phyloP scores from a whole-genome alignment of 768 basidiomycete species.

The Zangia roseola region DNA sequence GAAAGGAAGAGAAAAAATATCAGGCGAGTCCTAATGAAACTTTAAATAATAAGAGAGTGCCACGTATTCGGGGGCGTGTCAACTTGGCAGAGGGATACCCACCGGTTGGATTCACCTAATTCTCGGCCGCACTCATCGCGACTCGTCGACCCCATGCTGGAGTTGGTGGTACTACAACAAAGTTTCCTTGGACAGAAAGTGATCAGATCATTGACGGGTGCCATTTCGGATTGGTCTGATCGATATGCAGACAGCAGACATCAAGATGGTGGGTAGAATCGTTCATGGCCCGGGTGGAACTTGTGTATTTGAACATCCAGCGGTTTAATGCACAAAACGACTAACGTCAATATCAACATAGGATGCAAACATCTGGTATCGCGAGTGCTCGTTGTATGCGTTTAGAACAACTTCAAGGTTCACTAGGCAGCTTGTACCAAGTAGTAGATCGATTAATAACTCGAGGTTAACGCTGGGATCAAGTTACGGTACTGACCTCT shows the following conservation, averaged over 20 bases:
- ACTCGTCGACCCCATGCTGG: neutral
- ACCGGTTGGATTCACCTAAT: neutral
- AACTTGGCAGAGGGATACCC: neutral
- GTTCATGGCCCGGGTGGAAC: neutral
- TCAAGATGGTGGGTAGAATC: neutral
- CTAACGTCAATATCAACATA: too few species aligned
- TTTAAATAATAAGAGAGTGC: constrained; percentile 1
- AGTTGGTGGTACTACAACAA: neutral
- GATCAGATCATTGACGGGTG: too few species aligned
- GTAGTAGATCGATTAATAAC: too few species aligned
- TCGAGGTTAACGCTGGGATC: too few species aligned
- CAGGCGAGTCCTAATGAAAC: constrained; percentile 6
- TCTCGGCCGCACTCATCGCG: constrained; percentile 4
- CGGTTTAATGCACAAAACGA: too few species aligned
- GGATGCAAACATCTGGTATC: too few species aligned
- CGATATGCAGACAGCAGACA: neutral
- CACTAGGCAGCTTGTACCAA: neutral
- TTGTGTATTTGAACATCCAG: neutral
- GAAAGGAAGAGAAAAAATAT: neutral
- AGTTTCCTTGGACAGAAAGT: neutral
- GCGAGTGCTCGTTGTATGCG: too few species aligned
- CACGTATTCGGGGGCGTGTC: constrained; percentile 1
- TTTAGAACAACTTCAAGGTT: neutral
- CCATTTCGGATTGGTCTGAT: neutral
- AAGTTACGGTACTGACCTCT: too few species aligned